phyloP scores from a whole-genome alignment of 2,329 filamentous ascomycete species.

The Alternaria conjuncta region DNA sequence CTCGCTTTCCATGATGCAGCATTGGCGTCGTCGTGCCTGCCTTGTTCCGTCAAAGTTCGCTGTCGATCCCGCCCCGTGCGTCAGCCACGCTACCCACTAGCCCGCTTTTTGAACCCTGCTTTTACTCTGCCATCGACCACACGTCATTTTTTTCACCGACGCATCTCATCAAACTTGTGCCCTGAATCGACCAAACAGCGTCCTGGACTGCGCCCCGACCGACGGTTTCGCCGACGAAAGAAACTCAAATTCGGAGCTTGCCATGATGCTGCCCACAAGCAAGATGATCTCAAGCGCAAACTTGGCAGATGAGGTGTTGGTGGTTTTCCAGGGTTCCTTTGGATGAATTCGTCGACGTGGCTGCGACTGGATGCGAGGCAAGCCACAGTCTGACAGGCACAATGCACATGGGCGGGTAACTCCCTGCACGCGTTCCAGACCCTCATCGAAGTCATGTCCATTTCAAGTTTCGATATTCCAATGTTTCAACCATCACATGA shows the following conservation, averaged over 20 bases:
- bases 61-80: conserved; percentile 9
- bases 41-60: conserved; percentile 1
- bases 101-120: conserved; percentile 5
- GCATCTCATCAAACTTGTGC: not conserved
- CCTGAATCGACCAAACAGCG: not conserved
- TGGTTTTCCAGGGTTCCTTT: not conserved
- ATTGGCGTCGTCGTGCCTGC: conserved; percentile 4
- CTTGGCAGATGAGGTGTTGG: not conserved
- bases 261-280: not conserved
- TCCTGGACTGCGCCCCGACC: not conserved
- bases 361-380: not conserved
- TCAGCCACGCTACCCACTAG: conserved; percentile 2
- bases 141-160: conserved; percentile 3
- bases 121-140: not conserved
- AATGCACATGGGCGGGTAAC: not conserved
- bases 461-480: not conserved
- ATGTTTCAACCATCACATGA: not conserved
- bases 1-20: conserved; percentile 7
- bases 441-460: not conserved
- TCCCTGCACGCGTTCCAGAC: not conserved
- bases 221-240: not conserved
- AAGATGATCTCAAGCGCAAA: not conserved
- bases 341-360: not conserved
- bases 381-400: conserved; percentile 1
- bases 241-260: not conserved